phyloP scores from a whole-genome alignment of 1,284 basidiomycete species.

The Moesziomyces antarcticus region DNA sequence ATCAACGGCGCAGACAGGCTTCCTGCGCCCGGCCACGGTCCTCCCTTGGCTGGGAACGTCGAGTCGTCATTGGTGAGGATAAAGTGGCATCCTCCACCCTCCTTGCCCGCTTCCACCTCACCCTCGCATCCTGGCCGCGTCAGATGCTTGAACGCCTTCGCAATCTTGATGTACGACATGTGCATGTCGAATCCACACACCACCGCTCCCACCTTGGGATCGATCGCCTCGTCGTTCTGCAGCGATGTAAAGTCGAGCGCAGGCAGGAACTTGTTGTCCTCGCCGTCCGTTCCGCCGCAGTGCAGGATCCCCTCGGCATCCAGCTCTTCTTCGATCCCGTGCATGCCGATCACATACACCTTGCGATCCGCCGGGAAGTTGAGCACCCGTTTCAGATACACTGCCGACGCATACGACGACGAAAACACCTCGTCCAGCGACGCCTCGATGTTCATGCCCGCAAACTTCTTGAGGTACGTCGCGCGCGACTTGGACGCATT shows the following conservation, averaged over 20 bases:
- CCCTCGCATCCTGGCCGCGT: constrained; percentile 58
- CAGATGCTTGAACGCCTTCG: constrained; percentile 92
- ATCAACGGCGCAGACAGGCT: constrained; percentile 83
- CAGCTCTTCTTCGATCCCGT: constrained; percentile 92
- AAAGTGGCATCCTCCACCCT: constrained; percentile 83
- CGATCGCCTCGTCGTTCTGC: constrained; percentile 70
- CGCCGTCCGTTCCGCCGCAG: constrained; percentile 87
- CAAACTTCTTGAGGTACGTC: constrained; percentile 90
- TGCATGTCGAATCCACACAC: constrained; percentile 77
- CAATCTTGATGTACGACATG: constrained; percentile 83
- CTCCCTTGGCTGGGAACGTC: constrained; percentile 83
- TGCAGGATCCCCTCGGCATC: constrained; percentile 81
- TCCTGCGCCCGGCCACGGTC: constrained; percentile 83
- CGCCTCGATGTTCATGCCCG: constrained; percentile 85
- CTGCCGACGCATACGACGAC: constrained; percentile 91
- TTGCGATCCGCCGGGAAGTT: constrained; percentile 90
- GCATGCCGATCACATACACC: constrained; percentile 94
- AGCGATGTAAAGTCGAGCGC: constrained; percentile 79
- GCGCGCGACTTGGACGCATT: constrained; percentile 94
- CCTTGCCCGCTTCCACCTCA: constrained; percentile 67
- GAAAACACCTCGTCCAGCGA: constrained; percentile 89
- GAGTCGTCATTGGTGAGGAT: constrained; percentile 93
- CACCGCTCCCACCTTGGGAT: constrained; percentile 86
- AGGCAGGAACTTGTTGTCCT: constrained; percentile 79
- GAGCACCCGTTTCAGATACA: constrained; percentile 89